phyloP scores from a whole-genome alignment of 1,139 yeast genomes.

The Yamadazyma triangularis region DNA sequence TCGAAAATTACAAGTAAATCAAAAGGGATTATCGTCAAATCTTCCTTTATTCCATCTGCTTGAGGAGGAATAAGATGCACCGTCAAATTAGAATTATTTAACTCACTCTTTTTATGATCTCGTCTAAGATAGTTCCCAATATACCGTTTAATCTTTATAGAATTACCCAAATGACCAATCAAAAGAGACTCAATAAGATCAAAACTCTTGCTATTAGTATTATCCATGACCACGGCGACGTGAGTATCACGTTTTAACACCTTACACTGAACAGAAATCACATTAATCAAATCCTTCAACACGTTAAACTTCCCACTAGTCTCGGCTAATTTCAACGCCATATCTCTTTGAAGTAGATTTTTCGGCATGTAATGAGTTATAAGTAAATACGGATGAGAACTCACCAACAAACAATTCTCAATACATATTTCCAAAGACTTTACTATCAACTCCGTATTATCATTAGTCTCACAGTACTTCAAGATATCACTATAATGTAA shows the following conservation, averaged over 20 bases:
- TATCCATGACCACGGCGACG: constrained; percentile 32
- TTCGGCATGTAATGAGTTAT: constrained; percentile 87
- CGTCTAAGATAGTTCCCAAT: constrained; percentile 50
- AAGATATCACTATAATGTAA: constrained; percentile 87
- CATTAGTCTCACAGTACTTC: constrained; percentile 73
- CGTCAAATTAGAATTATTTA: constrained; percentile 15
- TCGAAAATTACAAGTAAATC: constrained; percentile 71
- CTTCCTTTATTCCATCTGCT: constrained; percentile 20
- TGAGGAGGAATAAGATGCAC: constrained; percentile 46
- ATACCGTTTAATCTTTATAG: constrained; percentile 50
- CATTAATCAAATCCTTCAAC: constrained; percentile 53
- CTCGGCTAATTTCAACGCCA: constrained; percentile 68
- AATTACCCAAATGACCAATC: constrained; percentile 61
- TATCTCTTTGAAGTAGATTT: constrained; percentile 69
- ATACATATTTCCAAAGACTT: constrained; percentile 72
- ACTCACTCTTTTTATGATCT: constrained; percentile 26
- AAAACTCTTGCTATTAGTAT: constrained; percentile 41
- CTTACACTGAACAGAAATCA: constrained; percentile 17
- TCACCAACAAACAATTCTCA: constrained; percentile 69
- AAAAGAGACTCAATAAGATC: constrained; percentile 78
- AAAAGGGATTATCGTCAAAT: constrained; percentile 31
- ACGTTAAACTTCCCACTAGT: constrained; percentile 85
- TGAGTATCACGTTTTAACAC: constrained; percentile 15
- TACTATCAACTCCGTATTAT: constrained; percentile 52
- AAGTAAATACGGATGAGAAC: constrained; percentile 83